Conservation (phyloP, 805 yeast species). For the Lachancea sp. region DNA sequence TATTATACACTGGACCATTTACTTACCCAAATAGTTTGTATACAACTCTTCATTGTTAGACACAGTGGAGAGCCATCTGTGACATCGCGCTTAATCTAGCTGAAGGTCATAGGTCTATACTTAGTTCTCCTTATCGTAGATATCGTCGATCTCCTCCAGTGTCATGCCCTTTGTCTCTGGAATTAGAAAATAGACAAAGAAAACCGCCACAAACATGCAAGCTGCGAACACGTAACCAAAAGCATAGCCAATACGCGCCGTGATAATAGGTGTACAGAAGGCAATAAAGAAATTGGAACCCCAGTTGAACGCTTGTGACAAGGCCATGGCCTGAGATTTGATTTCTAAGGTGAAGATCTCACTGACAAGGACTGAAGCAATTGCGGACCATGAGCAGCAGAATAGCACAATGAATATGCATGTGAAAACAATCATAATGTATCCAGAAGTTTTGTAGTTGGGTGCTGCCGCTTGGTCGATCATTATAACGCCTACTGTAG, state of each 20-base stretch:
- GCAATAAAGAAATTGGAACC: conserved; percentile 45
- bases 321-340: conserved; percentile 45
- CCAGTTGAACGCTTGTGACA: conserved; percentile 55
- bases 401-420: conserved; percentile 46
- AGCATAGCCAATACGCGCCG: conserved; percentile 48
- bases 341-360: conserved; percentile 60
- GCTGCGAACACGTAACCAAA: conserved; percentile 56
- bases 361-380: conserved; percentile 40
- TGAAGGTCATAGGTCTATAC: neutral
- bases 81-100: too few species aligned
- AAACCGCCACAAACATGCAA: conserved; percentile 40
- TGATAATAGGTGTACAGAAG: conserved; percentile 58
- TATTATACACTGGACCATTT: too few species aligned
- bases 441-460: conserved; percentile 37
- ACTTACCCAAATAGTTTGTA: too few species aligned
- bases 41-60: too few species aligned
- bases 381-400: conserved; percentile 56
- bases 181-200: conserved; percentile 47
- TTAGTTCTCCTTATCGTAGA: conserved; percentile 4
- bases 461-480: conserved; percentile 32
- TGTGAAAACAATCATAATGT: conserved; percentile 50
- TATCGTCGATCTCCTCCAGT: conserved; percentile 67
- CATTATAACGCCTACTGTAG: conserved; percentile 39
- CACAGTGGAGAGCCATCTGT: too few species aligned
- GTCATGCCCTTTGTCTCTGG: conserved; percentile 70